Percentiles rank a stretch among this genome's conserved stretches.
phyloP scores from a whole-genome alignment of 768 basidiomycete species.

The Serendipita sp. region DNA sequence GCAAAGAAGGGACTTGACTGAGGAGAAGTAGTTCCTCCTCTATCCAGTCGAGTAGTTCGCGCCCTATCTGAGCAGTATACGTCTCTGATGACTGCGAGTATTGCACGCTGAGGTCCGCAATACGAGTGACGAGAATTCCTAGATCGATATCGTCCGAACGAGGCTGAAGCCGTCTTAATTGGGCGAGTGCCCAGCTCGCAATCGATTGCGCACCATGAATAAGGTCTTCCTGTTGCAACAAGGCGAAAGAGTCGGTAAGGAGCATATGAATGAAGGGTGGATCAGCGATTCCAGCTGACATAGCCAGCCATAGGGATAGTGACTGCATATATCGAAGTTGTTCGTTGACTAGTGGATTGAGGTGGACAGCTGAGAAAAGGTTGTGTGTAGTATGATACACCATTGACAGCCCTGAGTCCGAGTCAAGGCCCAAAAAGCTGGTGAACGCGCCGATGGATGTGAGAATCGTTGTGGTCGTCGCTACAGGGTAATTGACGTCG shows the following conservation, averaged over 20 bases:
- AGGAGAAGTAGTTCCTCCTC: conserved; percentile 36
- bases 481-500: conserved; percentile 49
- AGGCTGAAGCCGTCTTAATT: conserved; percentile 23
- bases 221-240: conserved; percentile 55
- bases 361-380: conserved; percentile 49
- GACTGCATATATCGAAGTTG: conserved; percentile 60
- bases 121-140: conserved; percentile 51
- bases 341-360: conserved; percentile 63
- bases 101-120: conserved; percentile 41
- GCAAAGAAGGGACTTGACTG: conserved; percentile 22
- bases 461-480: conserved; percentile 32
- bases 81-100: conserved; percentile 24
- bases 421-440: conserved; percentile 21
- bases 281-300: conserved; percentile 37
- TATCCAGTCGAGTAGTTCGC: conserved; percentile 44
- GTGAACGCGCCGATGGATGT: conserved; percentile 45
- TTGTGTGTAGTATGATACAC: conserved; percentile 65
- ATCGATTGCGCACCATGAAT: conserved; percentile 54
- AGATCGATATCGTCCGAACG: conserved; percentile 34
- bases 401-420: conserved; percentile 31
- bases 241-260: conserved; percentile 44
- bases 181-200: conserved; percentile 55
- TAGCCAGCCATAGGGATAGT: conserved; percentile 54
- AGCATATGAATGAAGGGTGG: conserved; percentile 48
- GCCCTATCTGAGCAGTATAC: conserved; percentile 21